Base-by-base conservation (phyloP, 179 eudicot species). In the Silene vulgaris region DNA sequence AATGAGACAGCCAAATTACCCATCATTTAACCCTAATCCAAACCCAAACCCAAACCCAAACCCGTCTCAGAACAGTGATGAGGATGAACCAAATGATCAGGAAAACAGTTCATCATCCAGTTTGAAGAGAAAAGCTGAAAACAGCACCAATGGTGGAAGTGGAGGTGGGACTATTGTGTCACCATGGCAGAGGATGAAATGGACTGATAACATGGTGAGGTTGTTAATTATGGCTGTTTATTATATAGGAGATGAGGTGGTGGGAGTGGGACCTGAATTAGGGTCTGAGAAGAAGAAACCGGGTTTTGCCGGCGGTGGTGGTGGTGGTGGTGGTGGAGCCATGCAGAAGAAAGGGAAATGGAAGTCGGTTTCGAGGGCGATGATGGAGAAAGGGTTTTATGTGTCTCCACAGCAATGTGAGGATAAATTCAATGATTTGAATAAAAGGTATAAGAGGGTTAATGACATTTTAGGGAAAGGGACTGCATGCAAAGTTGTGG, bases 341-440 rank as follows among this genome's bases (percentile, higher is more conserved):
- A 62, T 88, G 74, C 97, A 92, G 89, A 92, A 92, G 87, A 92
- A 92, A 75, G 97, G 97, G 72, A 92, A 92, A 29, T 92, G 97
- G 97, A 92, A 92, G 73, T 92, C 97, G 11, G 96, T 92, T 50
- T 92, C 97, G 0, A 76, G 81, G 65, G 97, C 97, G 1, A 90
- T 92, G 97, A 86, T 89, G 93, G 96, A 90, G 82, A 88, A 86
- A 61, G 96, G 97, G 63, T 92, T 90, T 56, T 81, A 77, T 72
- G 97, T 92, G 19, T 92, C 97, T 2, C 97, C 97, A 1, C 97
- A 92, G 73, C 97, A 92, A 77, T 90, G 97, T 65, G 97, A 92
- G 77, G 97, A 92, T 75, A 92, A 91, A 60, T 91, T 91, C 75
- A 91, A 91, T 74, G 97, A 92, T 73, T 76, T 92, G 76, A 92